Evolutionary conservation across 2,329 filamentous ascomycete species (phyloP).

Genomic region (Neurospora crassa): DNA sequence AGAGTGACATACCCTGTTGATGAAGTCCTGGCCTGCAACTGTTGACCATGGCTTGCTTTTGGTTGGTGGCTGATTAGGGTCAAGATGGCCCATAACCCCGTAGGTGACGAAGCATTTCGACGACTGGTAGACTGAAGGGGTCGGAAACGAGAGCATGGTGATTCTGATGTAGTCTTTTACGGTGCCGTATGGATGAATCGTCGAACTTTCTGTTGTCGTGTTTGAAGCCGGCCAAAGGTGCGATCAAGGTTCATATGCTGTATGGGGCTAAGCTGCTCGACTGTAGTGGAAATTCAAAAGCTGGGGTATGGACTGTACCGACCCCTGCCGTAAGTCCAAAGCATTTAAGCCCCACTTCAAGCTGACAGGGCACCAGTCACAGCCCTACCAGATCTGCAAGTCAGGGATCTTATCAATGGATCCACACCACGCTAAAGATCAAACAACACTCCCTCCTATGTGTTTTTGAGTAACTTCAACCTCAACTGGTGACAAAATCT

Average conservation of each 20-base stretch:
- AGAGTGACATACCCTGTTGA: slow-evolving; percentile 41
- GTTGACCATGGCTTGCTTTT: slow-evolving; percentile 70
- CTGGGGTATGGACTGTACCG: neutral
- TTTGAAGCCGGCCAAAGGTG: neutral
- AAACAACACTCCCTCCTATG: neutral
- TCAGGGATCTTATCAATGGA: neutral
- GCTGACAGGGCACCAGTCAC: neutral
- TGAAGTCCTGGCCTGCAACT: slow-evolving; percentile 54
- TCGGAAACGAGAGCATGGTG: slow-evolving; percentile 36
- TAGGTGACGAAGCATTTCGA: slow-evolving; percentile 69
- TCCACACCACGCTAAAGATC: neutral
- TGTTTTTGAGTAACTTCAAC: neutral
- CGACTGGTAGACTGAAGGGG: slow-evolving; percentile 39
- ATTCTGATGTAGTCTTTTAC: too few relatives aligned
- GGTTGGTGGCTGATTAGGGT: slow-evolving; percentile 58
- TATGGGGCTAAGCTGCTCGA: neutral
- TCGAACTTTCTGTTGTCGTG: neutral
- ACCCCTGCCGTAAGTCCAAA: neutral
- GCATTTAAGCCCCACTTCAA: rapidly evolving
- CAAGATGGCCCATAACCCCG: slow-evolving; percentile 57
- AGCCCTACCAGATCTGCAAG: neutral
- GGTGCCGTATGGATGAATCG: neutral
- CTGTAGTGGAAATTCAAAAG: neutral
- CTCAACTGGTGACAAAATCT: neutral
- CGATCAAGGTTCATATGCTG: neutral